These are phyloP conservation scores for Pythium folliculosum DNA, from an alignment of 352 stramenopile species.

Conservation along the genomic window DNA sequence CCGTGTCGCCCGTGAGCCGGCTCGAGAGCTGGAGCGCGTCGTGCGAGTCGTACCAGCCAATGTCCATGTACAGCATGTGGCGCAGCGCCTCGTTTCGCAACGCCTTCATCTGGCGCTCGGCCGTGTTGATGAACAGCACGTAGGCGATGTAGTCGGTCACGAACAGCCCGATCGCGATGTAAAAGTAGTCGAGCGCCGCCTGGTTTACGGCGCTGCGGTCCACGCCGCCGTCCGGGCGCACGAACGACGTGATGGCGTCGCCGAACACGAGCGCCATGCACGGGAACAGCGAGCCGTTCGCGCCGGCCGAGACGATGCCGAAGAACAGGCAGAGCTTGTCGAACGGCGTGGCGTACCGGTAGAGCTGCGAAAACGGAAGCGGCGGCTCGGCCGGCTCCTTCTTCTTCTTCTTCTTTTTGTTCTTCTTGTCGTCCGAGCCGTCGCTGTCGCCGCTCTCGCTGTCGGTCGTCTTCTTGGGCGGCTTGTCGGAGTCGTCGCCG, in stretches of 20 bases:
- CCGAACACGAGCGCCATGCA: too few relatives aligned
- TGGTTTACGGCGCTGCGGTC: too few relatives aligned
- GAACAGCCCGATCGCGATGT: too few relatives aligned
- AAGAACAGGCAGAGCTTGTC: slow-evolving; percentile 27
- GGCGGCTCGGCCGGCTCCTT: too few relatives aligned
- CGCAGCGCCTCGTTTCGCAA: slow-evolving; percentile 25
- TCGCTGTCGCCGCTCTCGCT: too few relatives aligned
- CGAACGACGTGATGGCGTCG: too few relatives aligned
- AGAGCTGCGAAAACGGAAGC: slow-evolving; percentile 6
- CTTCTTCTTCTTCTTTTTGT: too few relatives aligned
- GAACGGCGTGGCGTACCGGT: slow-evolving; percentile 24
- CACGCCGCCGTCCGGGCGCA: too few relatives aligned
- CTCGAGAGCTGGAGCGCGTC: not conserved
- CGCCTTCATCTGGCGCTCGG: slow-evolving; percentile 39
- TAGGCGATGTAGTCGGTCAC: slow-evolving; percentile 12
- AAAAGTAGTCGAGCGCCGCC: too few relatives aligned
- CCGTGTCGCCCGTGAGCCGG: not conserved
- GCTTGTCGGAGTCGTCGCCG: not conserved
- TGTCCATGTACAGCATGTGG: slow-evolving; percentile 39
- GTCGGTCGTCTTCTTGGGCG: too few relatives aligned
- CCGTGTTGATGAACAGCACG: slow-evolving; percentile 28
- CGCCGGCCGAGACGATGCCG: slow-evolving; percentile 19
- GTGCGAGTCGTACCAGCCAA: slow-evolving; percentile 32
- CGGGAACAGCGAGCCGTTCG: slow-evolving; percentile 30
- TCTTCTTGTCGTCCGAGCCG: too few relatives aligned